phyloP scores from a whole-genome alignment of 345 rosid genomes.

The Salix caprea region DNA sequence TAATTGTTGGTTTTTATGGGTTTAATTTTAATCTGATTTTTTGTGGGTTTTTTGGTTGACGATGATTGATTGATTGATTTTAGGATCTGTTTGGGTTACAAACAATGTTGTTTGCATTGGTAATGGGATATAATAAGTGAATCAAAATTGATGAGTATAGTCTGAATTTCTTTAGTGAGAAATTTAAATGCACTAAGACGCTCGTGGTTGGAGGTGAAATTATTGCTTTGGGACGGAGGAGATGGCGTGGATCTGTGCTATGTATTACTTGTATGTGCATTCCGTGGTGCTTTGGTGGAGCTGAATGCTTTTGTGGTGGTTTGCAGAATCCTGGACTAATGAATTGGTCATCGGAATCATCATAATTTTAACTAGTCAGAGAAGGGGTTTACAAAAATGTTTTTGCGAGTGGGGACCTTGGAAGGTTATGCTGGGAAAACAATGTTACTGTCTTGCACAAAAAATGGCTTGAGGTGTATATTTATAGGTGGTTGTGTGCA shows the following conservation, averaged over 20 bases:
- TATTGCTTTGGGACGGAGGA: background rate
- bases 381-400: background rate
- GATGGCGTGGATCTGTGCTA: background rate
- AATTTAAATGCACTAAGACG: background rate
- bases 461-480: background rate
- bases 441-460: background rate
- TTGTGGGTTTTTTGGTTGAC: background rate
- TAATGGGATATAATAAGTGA: background rate
- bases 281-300: background rate
- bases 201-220: background rate
- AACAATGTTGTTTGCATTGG: background rate
- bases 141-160: background rate
- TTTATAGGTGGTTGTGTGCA: background rate
- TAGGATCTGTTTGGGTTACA: background rate
- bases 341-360: background rate
- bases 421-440: background rate
- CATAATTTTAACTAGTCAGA: background rate
- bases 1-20: background rate
- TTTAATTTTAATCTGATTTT: background rate
- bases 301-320: background rate
- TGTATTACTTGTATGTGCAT: background rate
- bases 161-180: background rate
- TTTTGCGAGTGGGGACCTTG: background rate
- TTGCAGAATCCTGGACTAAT: background rate
- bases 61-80: background rate